Evolutionary conservation across 331 rosid species (phyloP).

Genomic region (Saraca asoca): DNA sequence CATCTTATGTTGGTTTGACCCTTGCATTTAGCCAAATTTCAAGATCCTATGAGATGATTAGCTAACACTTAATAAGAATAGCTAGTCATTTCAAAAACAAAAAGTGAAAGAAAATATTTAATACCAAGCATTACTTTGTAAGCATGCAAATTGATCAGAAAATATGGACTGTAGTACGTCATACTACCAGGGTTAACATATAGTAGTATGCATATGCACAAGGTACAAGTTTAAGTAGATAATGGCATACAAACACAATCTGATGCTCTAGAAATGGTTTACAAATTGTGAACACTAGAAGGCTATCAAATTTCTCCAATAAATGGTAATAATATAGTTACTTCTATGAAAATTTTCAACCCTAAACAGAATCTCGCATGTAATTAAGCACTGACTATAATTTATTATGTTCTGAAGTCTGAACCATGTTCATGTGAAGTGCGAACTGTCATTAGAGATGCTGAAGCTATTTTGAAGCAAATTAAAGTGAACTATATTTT

Average conservation of each 20-base stretch:
- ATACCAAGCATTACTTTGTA: not conserved
- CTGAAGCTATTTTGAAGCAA: not conserved
- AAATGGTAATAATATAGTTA: not conserved
- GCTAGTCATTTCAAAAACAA: not conserved
- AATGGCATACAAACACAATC: constrained; percentile 20
- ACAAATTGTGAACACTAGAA: constrained; percentile 9
- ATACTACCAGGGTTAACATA: not conserved
- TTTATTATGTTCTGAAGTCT: constrained; percentile 5
- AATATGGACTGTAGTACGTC: constrained; percentile 5
- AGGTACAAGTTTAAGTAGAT: not conserved
- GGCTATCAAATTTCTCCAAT: constrained; percentile 23
- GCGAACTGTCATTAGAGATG: too few species aligned
- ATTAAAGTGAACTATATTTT: constrained; percentile 4
- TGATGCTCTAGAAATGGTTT: not conserved
- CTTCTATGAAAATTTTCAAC: not conserved
- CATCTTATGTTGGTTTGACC: constrained; percentile 24
- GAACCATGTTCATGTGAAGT: too few species aligned
- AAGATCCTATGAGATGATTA: constrained; percentile 19
- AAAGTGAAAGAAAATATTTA: not conserved
- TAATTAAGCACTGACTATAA: constrained; percentile 11
- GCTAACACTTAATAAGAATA: constrained; percentile 11
- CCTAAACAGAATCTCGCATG: constrained; percentile 9
- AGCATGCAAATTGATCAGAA: not conserved
- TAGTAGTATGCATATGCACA: not conserved
- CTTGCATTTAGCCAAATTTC: constrained; percentile 17